Conservation (phyloP, 306 rosid species). For the Delonix regia region DNA sequence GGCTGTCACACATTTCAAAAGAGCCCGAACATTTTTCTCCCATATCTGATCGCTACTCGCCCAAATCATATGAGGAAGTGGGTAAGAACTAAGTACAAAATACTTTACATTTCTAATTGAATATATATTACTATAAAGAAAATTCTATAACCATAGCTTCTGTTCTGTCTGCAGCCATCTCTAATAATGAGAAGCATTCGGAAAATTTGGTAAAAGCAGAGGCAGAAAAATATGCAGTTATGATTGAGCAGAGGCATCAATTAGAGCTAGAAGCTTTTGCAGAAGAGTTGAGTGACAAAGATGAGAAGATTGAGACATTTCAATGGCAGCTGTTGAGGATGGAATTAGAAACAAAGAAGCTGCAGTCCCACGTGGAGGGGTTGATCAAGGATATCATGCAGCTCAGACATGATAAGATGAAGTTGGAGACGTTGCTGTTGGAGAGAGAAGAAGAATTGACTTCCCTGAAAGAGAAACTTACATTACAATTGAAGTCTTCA, state of each 20-base stretch:
- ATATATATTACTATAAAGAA: background rate
- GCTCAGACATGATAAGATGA: constrained; percentile 70
- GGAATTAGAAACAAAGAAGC: constrained; percentile 77
- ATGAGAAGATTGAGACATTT: constrained; percentile 78
- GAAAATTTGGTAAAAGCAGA: constrained; percentile 76
- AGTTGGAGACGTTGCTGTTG: constrained; percentile 62
- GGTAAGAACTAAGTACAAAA: constrained; percentile 52
- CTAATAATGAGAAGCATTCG: constrained; percentile 66
- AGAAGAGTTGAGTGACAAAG: constrained; percentile 78
- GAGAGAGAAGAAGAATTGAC: constrained; percentile 61
- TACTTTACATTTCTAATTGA: constrained; percentile 1
- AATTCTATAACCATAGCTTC: background rate
- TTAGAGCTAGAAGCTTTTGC: constrained; percentile 86
- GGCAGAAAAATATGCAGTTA: constrained; percentile 73
- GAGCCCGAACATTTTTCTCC: constrained; percentile 50
- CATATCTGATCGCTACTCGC: constrained; percentile 48
- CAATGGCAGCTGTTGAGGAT: constrained; percentile 81
- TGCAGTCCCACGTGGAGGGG: constrained; percentile 68
- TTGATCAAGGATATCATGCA: constrained; percentile 66
- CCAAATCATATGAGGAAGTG: constrained; percentile 51
- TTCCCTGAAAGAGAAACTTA: constrained; percentile 65
- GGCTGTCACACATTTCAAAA: constrained; percentile 51
- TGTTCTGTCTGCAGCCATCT: constrained; percentile 45
- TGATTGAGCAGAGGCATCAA: constrained; percentile 79
- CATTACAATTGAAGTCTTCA: constrained; percentile 50